Conservation (phyloP, 2,329 filamentous ascomycete genomes). For the Trichoderma breve region DNA sequence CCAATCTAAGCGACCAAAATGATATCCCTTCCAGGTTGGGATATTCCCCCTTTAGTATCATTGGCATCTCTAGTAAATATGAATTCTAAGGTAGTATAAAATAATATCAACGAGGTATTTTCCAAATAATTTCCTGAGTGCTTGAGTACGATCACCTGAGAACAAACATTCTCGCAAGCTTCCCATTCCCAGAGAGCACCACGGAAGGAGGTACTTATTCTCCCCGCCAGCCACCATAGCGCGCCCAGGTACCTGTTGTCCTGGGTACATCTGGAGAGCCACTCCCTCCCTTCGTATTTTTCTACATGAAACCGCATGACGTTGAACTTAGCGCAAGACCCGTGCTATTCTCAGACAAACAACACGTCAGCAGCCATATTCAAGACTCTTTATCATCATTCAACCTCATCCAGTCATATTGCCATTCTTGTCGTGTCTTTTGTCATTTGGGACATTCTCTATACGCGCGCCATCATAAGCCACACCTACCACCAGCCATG, state of each 20-base stretch:
- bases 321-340: slow-evolving; percentile 6
- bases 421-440: too few relatives aligned
- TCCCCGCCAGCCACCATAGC: neutral
- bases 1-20: neutral
- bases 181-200: neutral
- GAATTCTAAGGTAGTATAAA: fast-evolving
- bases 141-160: neutral
- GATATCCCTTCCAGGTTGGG: too few relatives aligned
- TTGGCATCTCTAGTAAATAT: neutral
- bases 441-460: neutral
- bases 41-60: fast-evolving
- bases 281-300: neutral
- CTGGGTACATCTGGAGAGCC: neutral
- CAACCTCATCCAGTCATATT: neutral
- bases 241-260: neutral
- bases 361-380: neutral
- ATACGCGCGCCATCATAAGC: neutral
- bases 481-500: slow-evolving; percentile 46
- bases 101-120: neutral
- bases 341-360: neutral
- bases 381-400: neutral
- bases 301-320: slow-evolving; percentile 9
- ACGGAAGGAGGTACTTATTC: neutral
- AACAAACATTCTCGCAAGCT: neutral
- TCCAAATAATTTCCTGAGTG: neutral